A percentile compares a stretch with the other conserved stretches of the same genome.
Conservation (phyloP, 441 rosid species). For the Bruguiera hainesii region DNA sequence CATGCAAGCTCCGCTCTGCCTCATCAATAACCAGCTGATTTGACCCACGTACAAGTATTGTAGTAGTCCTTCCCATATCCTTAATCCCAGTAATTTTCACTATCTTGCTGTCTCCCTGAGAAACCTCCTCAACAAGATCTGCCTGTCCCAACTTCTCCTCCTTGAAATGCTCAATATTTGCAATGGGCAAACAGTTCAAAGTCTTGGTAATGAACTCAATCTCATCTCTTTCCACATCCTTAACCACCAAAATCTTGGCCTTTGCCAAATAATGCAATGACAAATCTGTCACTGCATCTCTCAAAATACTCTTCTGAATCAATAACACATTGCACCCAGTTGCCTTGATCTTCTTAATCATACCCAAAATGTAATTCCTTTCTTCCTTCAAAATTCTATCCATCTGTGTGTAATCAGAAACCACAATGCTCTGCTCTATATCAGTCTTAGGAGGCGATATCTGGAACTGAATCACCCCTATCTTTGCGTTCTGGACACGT, state of each 20-base stretch:
- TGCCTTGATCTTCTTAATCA: conserved; percentile 92
- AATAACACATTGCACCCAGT: conserved; percentile 85
- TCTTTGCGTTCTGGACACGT: conserved; percentile 77
- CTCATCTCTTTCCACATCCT: conserved; percentile 96
- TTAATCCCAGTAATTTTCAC: conserved; percentile 84
- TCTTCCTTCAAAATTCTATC: conserved; percentile 98
- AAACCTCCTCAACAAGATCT: conserved; percentile 84
- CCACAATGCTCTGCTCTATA: conserved; percentile 92
- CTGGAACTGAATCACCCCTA: conserved; percentile 96
- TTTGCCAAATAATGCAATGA: conserved; percentile 91
- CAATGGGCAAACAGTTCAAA: conserved; percentile 87
- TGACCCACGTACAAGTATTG: conserved; percentile 89
- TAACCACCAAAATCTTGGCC: conserved; percentile 86
- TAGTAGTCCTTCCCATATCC: conserved; percentile 89
- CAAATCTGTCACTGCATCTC: conserved; percentile 93
- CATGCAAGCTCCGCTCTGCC: conserved; percentile 97
- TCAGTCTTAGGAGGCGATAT: conserved; percentile 95
- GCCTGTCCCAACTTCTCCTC: conserved; percentile 88
- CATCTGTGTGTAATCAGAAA: conserved; percentile 95
- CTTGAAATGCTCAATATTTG: conserved; percentile 90
- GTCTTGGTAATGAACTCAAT: conserved; percentile 95
- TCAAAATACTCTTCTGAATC: conserved; percentile 94
- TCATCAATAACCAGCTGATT: conserved; percentile 86
- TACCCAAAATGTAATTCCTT: conserved; percentile 89
- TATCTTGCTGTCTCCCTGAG: conserved; percentile 94